Percentiles rank a stretch among this genome's conserved stretches.
These are phyloP conservation scores for Paxillus ammoniavirescens DNA, from an alignment of 768 basidiomycete genomes.

Conservation along the genomic window DNA sequence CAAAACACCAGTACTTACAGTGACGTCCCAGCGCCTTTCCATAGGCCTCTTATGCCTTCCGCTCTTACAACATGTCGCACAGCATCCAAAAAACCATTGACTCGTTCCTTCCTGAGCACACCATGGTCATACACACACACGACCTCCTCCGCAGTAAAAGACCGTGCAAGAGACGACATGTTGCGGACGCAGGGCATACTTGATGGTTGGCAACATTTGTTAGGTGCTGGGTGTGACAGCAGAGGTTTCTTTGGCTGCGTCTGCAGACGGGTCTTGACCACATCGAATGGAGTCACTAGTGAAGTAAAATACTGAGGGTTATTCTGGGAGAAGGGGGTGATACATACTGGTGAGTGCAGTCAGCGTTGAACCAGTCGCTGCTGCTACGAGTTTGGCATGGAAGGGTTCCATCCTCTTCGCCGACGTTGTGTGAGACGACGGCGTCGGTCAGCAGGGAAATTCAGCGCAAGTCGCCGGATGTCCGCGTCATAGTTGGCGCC, in stretches of 20 bases:
- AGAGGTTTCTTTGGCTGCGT: constrained; percentile 71
- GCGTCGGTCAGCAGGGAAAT: background rate
- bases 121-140: constrained; percentile 83
- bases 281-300: constrained; percentile 98
- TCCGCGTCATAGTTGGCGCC: background rate
- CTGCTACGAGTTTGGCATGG: constrained; percentile 77
- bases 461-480: background rate
- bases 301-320: constrained; percentile 6
- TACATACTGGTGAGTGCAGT: constrained; percentile 79
- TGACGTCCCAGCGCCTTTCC: constrained; percentile 94
- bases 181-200: constrained; percentile 58
- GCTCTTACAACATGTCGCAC: constrained; percentile 74
- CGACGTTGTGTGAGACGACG: background rate
- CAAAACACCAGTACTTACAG: constrained; percentile 50
- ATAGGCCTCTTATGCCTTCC: constrained; percentile 83
- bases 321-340: background rate
- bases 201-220: constrained; percentile 70
- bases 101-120: constrained; percentile 64
- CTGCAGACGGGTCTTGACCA: constrained; percentile 94
- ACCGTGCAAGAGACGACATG: constrained; percentile 71
- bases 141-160: constrained; percentile 57
- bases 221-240: constrained; percentile 51
- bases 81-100: constrained; percentile 85
- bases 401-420: constrained; percentile 59
- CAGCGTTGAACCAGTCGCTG: constrained; percentile 73